Base-by-base conservation (phyloP, 768 basidiomycete genomes). In the Hygrophorus russula region DNA sequence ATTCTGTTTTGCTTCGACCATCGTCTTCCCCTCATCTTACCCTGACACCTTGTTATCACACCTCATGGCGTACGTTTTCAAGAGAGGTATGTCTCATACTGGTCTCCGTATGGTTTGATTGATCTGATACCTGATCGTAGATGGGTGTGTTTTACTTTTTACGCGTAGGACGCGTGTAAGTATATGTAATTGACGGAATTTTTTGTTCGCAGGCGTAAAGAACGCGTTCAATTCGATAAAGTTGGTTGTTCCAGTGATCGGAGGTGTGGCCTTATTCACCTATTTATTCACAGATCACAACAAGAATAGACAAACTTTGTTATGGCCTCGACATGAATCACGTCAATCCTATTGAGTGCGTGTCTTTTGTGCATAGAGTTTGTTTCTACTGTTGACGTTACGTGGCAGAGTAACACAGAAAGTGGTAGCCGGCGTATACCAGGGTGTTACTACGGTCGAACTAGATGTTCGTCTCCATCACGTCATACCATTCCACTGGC, bases 361-460 rank as follows among this genome's bases (percentile, higher is more conserved):
- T 51, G 1, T 19, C 20, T 28, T 19, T n/a, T 32, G 19, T 19
- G 7, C 1, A 10, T 29, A 14, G 14, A 24, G 12, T 39, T 17
- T 20, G 14, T 14, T 18, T 10, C 28, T 10, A 3, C 3, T 37
- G 3, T 19, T 44, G 2, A 46, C 30, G 10, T 45, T 30, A 30
- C 20, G 46, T 43, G 15, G 6, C 48, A 93, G 89, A 55, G 78
- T 92, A 17, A 77, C 89, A 5, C 87, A 92, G 65, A 94, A 93
- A 60, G 93, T 96, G 46, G 85, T 93, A 34, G 75, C 78, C 18
- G 93, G 92, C 50, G 89, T 96, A 14, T 96, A 96, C 58, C 81
- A 85, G 52, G 93, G 92, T 15, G 92, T 98, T 18, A 99, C 94
- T 0, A 99, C 96, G 3, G 85, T 88, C 47, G 96, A 99, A 63